Evolutionary conservation across 2,329 filamentous ascomycete genomes (phyloP).

Genomic region (Venturia aucupariae): DNA sequence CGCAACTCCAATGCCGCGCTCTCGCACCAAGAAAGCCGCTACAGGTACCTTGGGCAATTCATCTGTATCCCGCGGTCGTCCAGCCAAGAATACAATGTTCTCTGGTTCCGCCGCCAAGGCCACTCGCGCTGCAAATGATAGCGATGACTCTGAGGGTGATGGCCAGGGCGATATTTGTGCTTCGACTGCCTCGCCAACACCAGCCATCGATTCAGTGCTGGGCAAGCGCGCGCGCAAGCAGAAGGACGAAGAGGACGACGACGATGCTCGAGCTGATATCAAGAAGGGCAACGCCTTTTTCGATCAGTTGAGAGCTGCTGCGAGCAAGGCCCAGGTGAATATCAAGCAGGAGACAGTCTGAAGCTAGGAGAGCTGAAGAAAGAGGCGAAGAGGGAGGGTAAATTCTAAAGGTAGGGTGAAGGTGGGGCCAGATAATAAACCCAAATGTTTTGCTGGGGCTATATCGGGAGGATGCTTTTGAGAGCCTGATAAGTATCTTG

Average conservation of each 20-base stretch:
- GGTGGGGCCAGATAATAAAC: not conserved
- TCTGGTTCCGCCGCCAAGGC: not conserved
- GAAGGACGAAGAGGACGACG: not conserved
- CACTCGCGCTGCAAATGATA: not conserved
- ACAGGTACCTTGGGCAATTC: not conserved
- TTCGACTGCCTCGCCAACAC: not conserved
- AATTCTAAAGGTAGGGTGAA: not conserved
- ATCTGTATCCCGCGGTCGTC: not conserved
- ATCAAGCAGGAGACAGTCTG: not conserved
- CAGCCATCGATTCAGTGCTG: not conserved
- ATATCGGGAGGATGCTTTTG: not conserved
- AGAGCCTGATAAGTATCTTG: too few relatives aligned
- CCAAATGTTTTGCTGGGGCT: not conserved
- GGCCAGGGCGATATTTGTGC: not conserved
- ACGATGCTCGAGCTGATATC: not conserved
- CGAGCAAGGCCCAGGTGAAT: not conserved
- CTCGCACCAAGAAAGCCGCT: not conserved
- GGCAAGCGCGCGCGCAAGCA: not conserved
- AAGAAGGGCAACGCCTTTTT: not conserved
- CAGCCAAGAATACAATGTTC: not conserved
- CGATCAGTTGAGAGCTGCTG: not conserved
- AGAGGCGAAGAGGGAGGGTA: not conserved
- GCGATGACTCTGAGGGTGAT: not conserved
- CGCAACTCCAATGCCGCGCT: not conserved
- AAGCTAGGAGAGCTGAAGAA: not conserved